Evolutionary conservation across 106 monocot genomes (phyloP), one percentile per base, ranked within the genome.

Genomic region (Agapanthus africanus): DNA sequence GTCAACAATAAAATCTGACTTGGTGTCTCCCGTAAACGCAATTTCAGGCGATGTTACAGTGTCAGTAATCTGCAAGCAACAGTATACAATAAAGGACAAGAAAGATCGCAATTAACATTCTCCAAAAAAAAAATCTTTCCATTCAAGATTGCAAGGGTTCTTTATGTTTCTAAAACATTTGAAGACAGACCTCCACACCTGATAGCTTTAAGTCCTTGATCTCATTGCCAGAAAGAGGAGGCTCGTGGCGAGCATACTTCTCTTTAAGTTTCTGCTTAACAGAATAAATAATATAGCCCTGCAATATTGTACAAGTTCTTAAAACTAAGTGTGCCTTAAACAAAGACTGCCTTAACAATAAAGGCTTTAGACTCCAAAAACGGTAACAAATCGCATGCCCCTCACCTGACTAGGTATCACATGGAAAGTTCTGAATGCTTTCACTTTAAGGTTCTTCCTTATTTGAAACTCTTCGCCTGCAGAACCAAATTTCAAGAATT

Each of bases 21-120:
- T 88, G 15, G 95, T 95, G 63, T 95, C 95, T 54, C 95, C 95
- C 0, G 95, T 97, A 71, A 97, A 91, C 69, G 95, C 95, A 80
- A 97, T 80, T 78, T 97, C 95, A 71, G 95, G 95, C 21, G 81
- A 72, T 40, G 81, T 70, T 33, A 84, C 70, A 19, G 84, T 82
- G 72, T 86, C 57, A 33, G 86, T 86, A 33, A 97, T 76, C 95
- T 97, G 82, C 59, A 14, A 73, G 39, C 13, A 49, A 68, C 47
- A 68, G 15, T 44, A 66, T 14, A 11, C 1, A 65, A 65, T 11
- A 40, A 60, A 40, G 19, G n/a, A n/a, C n/a, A n/a, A n/a, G n/a
- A n/a, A n/a, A n/a, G n/a, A n/a, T n/a, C n/a, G n/a, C n/a, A n/a
- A n/a, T n/a, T n/a, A n/a, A n/a, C n/a, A n/a, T n/a, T n/a, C n/a